Conservation (phyloP, 2,329 filamentous ascomycete genomes). For the Emergomyces pasteurianus region DNA sequence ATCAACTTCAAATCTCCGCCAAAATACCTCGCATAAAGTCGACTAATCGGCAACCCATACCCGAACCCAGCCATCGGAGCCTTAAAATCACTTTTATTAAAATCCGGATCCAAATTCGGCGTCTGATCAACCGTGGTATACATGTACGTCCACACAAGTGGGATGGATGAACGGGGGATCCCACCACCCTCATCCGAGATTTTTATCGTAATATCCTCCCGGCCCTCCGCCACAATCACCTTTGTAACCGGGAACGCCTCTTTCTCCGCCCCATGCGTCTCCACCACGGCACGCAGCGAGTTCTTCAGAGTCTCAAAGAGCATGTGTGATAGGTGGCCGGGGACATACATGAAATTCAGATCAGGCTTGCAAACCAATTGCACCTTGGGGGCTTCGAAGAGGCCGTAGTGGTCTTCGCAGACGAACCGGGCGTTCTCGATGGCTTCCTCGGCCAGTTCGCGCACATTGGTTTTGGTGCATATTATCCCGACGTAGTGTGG, state of each 20-base stretch:
- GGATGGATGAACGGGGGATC: conserved; percentile 84
- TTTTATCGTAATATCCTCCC: conserved; percentile 98
- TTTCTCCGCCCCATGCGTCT: conserved; percentile 87
- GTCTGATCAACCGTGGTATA: conserved; percentile 97
- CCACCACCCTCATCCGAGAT: conserved; percentile 93
- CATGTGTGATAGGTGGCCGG: conserved; percentile 98
- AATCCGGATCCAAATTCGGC: conserved; percentile 88
- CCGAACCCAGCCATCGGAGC: conserved; percentile 98
- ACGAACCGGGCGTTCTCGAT: conserved; percentile 99
- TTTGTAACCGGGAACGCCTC: conserved; percentile 95
- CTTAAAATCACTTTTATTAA: conserved; percentile 98
- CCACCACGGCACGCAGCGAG: conserved; percentile 89
- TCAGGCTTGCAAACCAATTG: conserved; percentile 91
- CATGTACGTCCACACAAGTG: conserved; percentile 99
- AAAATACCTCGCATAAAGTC: conserved; percentile 93
- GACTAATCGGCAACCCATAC: conserved; percentile 90
- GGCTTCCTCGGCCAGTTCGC: conserved; percentile 86
- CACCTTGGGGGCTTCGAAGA: conserved; percentile 93
- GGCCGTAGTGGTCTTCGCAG: conserved; percentile 94
- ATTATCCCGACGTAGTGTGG: conserved; percentile 97
- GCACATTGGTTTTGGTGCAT: conserved; percentile 95
- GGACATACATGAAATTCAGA: conserved; percentile 98
- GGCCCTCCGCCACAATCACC: conserved; percentile 92
- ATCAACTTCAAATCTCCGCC: conserved; percentile 95
- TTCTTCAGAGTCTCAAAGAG: conserved; percentile 99